Percentiles rank a stretch among this genome's conserved stretches.
Evolutionary conservation across 352 stramenopile species (phyloP).

Genomic region (Phytophthora hybrid): DNA sequence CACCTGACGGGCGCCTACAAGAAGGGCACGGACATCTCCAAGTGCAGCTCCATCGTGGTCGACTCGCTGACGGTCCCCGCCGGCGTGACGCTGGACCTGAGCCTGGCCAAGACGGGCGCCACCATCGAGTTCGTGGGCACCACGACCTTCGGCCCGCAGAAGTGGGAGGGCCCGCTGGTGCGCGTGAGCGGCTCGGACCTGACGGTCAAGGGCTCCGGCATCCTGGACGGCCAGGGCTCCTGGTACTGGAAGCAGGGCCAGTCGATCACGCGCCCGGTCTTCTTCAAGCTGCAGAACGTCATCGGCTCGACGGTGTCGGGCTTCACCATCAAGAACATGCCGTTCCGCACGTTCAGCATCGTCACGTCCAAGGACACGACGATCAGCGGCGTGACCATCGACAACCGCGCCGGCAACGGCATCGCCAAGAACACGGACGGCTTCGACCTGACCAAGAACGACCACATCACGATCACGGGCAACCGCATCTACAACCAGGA

Average conservation of each 20-base stretch:
- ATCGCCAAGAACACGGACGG: conserved; percentile 34
- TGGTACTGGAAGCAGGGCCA: conserved; percentile 51
- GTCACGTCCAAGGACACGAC: conserved; percentile 33
- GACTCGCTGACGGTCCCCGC: conserved; percentile 38
- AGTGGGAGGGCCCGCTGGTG: conserved; percentile 45
- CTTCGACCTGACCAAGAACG: conserved; percentile 39
- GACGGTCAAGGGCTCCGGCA: conserved; percentile 42
- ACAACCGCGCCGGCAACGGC: conserved; percentile 22
- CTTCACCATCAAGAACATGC: conserved; percentile 48
- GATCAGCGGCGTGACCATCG: conserved; percentile 28
- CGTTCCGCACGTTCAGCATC: conserved; percentile 38
- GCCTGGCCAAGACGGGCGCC: conserved; percentile 32
- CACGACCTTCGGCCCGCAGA: conserved; percentile 41
- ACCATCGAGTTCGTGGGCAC: conserved; percentile 45
- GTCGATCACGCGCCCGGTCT: conserved; percentile 39
- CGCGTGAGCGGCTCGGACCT: conserved; percentile 33
- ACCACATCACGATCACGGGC: conserved; percentile 35
- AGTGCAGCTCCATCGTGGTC: conserved; percentile 39
- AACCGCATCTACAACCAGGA: conserved; percentile 47
- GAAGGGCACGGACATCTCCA: conserved; percentile 34
- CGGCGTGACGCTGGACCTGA: conserved; percentile 45
- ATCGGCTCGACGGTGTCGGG: conserved; percentile 35
- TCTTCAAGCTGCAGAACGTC: conserved; percentile 43
- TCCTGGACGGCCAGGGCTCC: conserved; percentile 44
- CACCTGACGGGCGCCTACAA: conserved; percentile 46